phyloP scores from a whole-genome alignment of 805 yeast species.

The Kodamaea leandrae region DNA sequence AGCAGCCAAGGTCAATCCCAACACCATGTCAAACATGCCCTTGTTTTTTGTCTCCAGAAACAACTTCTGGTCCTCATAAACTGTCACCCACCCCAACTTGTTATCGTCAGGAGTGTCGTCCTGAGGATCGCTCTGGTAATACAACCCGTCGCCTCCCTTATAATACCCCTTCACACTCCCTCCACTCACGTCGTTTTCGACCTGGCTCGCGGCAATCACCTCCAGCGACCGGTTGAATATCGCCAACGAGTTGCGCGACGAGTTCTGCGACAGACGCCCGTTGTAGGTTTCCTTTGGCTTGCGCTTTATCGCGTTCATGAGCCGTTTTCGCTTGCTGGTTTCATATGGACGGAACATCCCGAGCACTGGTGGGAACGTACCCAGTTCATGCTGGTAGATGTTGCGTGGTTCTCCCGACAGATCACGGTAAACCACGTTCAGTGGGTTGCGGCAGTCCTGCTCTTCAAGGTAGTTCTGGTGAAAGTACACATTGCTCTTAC shows the following conservation, averaged over 20 bases:
- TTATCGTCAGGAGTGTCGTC: constrained; percentile 62
- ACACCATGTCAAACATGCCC: constrained; percentile 54
- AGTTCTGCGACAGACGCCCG: constrained; percentile 6
- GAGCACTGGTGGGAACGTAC: constrained; percentile 16
- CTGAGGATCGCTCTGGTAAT: constrained; percentile 41
- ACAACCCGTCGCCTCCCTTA: constrained; percentile 56
- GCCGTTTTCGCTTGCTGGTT: constrained; percentile 33
- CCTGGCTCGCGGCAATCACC: constrained; percentile 7
- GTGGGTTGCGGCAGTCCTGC: constrained; percentile 11
- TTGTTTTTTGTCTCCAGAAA: constrained; percentile 20
- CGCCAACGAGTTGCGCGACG: constrained; percentile 4
- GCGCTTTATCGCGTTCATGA: constrained; percentile 35
- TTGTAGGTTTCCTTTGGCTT: constrained; percentile 7
- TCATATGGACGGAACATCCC: constrained; percentile 43
- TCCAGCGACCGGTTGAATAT: constrained; percentile 4
- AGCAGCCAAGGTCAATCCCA: constrained; percentile 53
- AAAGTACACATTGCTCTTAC: constrained; percentile 36
- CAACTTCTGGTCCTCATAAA: constrained; percentile 45
- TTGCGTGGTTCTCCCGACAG: constrained; percentile 22
- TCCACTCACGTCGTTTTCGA: constrained; percentile 23
- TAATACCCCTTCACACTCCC: constrained; percentile 32
- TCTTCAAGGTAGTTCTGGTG: constrained; percentile 32
- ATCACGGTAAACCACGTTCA: constrained; percentile 10
- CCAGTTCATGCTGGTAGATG: constrained; percentile 22
- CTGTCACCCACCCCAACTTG: constrained; percentile 64